Base-by-base conservation (phyloP, 768 basidiomycete genomes). In the Suillus fuscotomentosus region DNA sequence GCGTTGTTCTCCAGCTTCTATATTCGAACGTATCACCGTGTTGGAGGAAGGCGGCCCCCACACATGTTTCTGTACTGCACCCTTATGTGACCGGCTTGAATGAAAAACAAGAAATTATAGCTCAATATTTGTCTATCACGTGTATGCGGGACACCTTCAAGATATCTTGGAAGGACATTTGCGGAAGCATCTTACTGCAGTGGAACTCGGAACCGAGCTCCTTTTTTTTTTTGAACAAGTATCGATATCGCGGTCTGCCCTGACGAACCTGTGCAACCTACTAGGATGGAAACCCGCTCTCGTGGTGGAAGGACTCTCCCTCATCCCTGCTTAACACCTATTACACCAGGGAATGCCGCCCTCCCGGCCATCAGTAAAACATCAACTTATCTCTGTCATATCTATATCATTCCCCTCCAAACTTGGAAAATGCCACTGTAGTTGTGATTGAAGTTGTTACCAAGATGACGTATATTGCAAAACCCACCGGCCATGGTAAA, bases 151-250 rank as follows among this genome's bases (percentile, higher is more conserved):
- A 10, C n/a, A 9, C 55, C 59, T 24, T 13, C 70, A 71, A 65
- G 63, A 70, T 22, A 42, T 56, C 10, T 31, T 31, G 31, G 31
- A 27, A 27, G 27, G 27, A 27, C 27, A 27, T 27, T 27, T 27
- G 27, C 27, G 27, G 27, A 27, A 27, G 27, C 27, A 27, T 27
- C 27, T 27, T 27, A 27, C 3, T 27, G 72, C n/a, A n/a, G n/a
- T 81, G 10, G 81, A 82, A 60, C 63, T 75, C 0, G 74, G 71
- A 1, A 74, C 75, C 10, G 80, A 80, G 62, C 66, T 82, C 10
- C 60, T 2, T 66, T 14, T 66, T 14, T 66, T 60, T 6, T 68
- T 83, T 24, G 73, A 76, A 63, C 79, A 81, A 27, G 27, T 27
- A 27, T 27, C 27, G 27, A 61, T 57, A 68, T 47, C 66, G 0